phyloP scores from a whole-genome alignment of 768 basidiomycete species.

The Lentinus tigrinus region DNA sequence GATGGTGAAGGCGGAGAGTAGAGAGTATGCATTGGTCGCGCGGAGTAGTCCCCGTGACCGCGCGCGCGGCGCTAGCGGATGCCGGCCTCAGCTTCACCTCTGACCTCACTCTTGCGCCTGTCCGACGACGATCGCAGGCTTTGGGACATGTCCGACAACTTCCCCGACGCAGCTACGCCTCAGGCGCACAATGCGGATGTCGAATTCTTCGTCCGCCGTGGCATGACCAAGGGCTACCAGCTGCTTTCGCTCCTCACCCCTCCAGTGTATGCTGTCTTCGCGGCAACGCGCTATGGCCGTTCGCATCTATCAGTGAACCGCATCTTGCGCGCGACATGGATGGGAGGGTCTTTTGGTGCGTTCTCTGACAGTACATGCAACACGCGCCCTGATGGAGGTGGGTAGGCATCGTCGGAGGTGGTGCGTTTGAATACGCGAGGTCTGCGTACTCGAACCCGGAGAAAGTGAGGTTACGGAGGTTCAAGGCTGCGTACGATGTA shows the following conservation, averaged over 20 bases:
- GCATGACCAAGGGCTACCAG: conserved; percentile 69
- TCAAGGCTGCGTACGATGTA: conserved; percentile 61
- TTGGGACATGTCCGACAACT: conserved; percentile 23
- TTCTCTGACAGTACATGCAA: not conserved
- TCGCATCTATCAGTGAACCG: conserved; percentile 58
- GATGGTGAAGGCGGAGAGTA: not conserved
- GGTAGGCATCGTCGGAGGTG: conserved; percentile 50
- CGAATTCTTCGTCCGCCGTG: conserved; percentile 64
- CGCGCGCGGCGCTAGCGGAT: not conserved
- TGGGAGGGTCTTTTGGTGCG: conserved; percentile 62
- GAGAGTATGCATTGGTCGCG: not conserved
- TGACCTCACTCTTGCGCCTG: conserved; percentile 5
- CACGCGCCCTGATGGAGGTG: not conserved
- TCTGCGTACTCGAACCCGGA: conserved; percentile 53
- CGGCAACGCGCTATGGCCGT: conserved; percentile 54
- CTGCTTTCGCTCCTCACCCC: conserved; percentile 61
- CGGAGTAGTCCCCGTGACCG: not conserved
- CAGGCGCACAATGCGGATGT: conserved; percentile 51
- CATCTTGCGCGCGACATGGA: conserved; percentile 70
- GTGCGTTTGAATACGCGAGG: conserved; percentile 59
- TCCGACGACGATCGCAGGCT: not conserved
- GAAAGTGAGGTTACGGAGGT: conserved; percentile 46
- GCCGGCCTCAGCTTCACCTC: too few relatives aligned
- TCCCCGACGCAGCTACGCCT: conserved; percentile 20
- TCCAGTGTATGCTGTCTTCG: conserved; percentile 55